A percentile compares a stretch with the other conserved stretches of the same genome.
Evolutionary conservation across 768 basidiomycete species (phyloP).

Genomic region (Clitopilus hobsonii): DNA sequence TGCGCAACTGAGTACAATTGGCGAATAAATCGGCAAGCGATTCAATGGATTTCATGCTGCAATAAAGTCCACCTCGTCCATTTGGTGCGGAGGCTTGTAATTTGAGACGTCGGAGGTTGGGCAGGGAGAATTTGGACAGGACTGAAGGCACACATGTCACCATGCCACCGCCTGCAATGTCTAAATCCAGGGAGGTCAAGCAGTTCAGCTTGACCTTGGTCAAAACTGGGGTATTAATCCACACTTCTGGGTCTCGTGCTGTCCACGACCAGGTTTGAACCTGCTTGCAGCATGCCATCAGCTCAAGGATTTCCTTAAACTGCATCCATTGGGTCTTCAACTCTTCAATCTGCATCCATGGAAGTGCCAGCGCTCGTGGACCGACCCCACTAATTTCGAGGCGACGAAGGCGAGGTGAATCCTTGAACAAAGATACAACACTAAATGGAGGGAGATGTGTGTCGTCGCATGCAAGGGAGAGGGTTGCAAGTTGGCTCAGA

Average conservation of each 20-base stretch:
- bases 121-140: background rate
- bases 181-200: background rate
- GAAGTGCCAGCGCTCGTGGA: background rate
- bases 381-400: background rate
- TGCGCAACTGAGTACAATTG: background rate
- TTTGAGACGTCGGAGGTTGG: background rate
- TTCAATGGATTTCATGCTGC: background rate
- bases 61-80: background rate
- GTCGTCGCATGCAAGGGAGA: background rate
- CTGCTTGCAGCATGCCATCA: background rate
- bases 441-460: background rate
- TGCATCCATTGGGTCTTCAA: background rate
- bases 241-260: background rate
- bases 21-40: background rate
- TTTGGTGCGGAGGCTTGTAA: background rate
- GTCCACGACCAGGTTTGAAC: background rate
- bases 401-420: background rate
- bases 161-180: background rate
- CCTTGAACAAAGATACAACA: background rate
- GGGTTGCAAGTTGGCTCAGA: background rate
- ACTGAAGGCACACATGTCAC: background rate
- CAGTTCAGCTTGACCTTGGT: background rate
- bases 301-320: background rate
- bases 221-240: background rate
- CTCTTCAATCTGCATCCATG: background rate